Conservation (phyloP, 2,329 filamentous ascomycete species). For the Xylaria sp. region DNA sequence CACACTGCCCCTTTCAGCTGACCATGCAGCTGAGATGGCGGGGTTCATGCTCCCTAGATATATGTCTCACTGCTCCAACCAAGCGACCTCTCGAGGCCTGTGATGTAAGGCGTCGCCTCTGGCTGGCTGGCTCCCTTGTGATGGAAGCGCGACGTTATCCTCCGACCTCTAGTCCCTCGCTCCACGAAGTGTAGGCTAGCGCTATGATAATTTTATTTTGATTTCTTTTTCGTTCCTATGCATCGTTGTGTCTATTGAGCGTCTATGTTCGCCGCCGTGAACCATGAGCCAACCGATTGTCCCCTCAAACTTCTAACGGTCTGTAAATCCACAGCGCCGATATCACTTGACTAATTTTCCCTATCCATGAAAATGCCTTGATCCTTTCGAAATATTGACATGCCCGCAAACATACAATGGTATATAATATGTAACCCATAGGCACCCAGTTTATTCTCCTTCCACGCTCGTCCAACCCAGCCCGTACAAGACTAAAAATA, state of each 20-base stretch:
- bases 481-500: conserved; percentile 44
- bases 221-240: conserved; percentile 45
- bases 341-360: conserved; percentile 42
- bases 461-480: conserved; percentile 32
- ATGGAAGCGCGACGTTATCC: neutral
- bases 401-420: conserved; percentile 46
- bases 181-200: neutral
- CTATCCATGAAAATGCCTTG: conserved; percentile 43
- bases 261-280: conserved; percentile 43
- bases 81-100: conserved; percentile 12
- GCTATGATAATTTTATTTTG: conserved; percentile 41
- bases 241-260: conserved; percentile 45
- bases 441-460: conserved; percentile 39
- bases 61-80: conserved; percentile 21
- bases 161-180: neutral
- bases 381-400: conserved; percentile 45
- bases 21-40: conserved; percentile 27
- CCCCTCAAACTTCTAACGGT: conserved; percentile 27
- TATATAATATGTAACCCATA: conserved; percentile 47
- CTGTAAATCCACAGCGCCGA: conserved; percentile 37
- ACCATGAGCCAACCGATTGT: conserved; percentile 31
- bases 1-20: conserved; percentile 27
- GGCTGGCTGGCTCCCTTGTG: neutral
- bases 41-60: conserved; percentile 17
- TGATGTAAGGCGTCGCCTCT: neutral